Base-by-base conservation (phyloP, 176 grass and related monocot species). In the Carex cristatella region DNA sequence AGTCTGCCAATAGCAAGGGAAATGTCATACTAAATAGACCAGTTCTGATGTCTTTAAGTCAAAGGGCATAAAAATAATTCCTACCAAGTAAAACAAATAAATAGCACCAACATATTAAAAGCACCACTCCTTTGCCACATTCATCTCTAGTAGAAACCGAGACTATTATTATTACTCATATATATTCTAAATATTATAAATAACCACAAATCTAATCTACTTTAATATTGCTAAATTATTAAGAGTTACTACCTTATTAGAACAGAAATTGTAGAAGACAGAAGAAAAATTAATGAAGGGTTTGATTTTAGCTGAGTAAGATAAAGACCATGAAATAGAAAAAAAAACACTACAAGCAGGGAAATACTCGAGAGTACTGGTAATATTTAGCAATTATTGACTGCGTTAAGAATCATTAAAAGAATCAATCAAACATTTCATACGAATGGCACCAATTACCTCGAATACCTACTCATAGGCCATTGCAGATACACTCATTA, bases 231-330 rank as follows among this genome's bases (percentile, higher is more conserved):
- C 3, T 30, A 32, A 79, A 79, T 30, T 57, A 33, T 32, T 79
- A 28, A 58, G 58, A 32, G 28, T 79, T 79, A 35, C n/a, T 58
- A 56, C 2, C 28, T 10, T 35, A 8, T 79, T 58, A 79, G 13
- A 58, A 58, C 5, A 79, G 5, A 58, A 58, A 58, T 57, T 79
- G 51, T 10, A 58, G 30, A 71, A 71, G 46, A 33, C 18, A 28
- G 27, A 79, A 28, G 27, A 79, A 58, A n/a, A 1, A 48, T 61
- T 5, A 63, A 12, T 11, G 15, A 44, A 81, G 40, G 35, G 6
- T 81, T 79, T 81, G n/a, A 81, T 61, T 61, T 81, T 33, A 57
- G 28, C 51, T 3, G 57, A 55, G 72, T 78, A 16, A 78, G 28
- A 78, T 55, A 57, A 78, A 32, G 51, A 58, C 12, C 49, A 79